Evolutionary conservation across 305 asterid genomes (phyloP), one percentile per base, ranked within the genome.

Genomic region (Fraxinus nigra): DNA sequence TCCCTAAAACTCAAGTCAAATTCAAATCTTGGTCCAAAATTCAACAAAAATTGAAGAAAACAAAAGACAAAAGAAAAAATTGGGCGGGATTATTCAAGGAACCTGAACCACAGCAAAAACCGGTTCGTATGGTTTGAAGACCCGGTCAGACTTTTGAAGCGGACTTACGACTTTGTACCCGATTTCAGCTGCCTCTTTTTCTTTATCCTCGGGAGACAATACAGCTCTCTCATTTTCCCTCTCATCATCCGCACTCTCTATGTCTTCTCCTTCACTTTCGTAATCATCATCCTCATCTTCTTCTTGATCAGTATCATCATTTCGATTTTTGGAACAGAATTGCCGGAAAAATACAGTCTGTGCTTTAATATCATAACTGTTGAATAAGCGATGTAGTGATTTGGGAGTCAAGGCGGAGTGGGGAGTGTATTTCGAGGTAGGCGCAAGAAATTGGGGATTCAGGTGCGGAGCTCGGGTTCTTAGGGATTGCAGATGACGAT

Each of bases 91-190:
- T n/a, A 28, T 67, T 28, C 18, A 67, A 30, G 7, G 74, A 28
- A 96, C 99, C 98, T 96, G 98, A 81, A 96, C 90, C 80, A 96
- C 93, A 0, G 98, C 98, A 75, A 92, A 96, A 11, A 92, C 90
- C 3, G 98, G 95, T 84, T 93, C 95, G 43, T 92, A 94, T 3
- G 88, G 88, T 48, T 89, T 92, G 85, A 91, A 91, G 79, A 88
- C 92, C 65, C 75, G 84, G 26, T 96, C 98, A 4, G 98, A 88
- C 43, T 84, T 72, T 83, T 88, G 84, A 76, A 96, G 93, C 51
- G 92, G 92, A 35, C 98, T 97, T 34, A 91, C 67, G 67, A 94
- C 98, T 77, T 79, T 87, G 90, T 94, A 94, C 77, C 99, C 99
- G 67, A 94, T 92, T 69, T 91, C 97, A 35, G 93, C 90, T 75